These are phyloP conservation scores for Penicillium crustosum DNA, from an alignment of 2,329 filamentous ascomycete genomes.

Conservation along the genomic window DNA sequence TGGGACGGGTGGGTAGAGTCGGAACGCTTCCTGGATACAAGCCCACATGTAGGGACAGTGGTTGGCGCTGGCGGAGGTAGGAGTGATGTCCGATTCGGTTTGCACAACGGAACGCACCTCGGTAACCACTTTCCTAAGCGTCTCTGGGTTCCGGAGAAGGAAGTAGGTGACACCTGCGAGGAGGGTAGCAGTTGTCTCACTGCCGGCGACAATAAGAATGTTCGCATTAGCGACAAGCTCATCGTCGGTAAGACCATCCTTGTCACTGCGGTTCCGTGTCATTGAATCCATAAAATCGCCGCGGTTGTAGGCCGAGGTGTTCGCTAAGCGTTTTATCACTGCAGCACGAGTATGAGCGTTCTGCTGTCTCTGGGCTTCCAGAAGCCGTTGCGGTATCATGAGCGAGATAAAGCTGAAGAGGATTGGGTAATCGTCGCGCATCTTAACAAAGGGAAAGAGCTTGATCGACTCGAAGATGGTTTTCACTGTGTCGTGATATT, in stretches of 20 bases:
- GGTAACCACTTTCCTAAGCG: conserved; percentile 30
- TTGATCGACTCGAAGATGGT: too few relatives aligned
- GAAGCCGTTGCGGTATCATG: too few relatives aligned
- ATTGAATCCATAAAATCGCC: conserved; percentile 21
- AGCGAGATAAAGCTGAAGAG: too few relatives aligned
- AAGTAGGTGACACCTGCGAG: conserved; percentile 45
- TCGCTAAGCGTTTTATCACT: too few relatives aligned
- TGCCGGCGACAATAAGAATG: conserved; percentile 43
- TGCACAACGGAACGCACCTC: conserved; percentile 41
- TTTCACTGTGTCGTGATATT: too few relatives aligned
- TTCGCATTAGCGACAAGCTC: conserved; percentile 39
- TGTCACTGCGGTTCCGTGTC: conserved; percentile 13
- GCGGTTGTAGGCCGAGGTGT: too few relatives aligned
- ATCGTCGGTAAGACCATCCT: conserved; percentile 13
- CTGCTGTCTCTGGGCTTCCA: too few relatives aligned
- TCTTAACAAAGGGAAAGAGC: too few relatives aligned
- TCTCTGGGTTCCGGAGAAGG: conserved; percentile 37
- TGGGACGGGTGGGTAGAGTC: conserved; percentile 39
- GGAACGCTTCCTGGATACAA: conserved; percentile 42
- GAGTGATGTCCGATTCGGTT: conserved; percentile 31
- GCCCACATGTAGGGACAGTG: conserved; percentile 42
- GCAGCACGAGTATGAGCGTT: too few relatives aligned
- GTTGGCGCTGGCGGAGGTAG: conserved; percentile 20
- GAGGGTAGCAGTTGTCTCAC: conserved; percentile 47
- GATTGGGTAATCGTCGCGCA: too few relatives aligned